Evolutionary conservation across 177 flowering plant genomes (phyloP).

Genomic region (Telopea speciosissima): DNA sequence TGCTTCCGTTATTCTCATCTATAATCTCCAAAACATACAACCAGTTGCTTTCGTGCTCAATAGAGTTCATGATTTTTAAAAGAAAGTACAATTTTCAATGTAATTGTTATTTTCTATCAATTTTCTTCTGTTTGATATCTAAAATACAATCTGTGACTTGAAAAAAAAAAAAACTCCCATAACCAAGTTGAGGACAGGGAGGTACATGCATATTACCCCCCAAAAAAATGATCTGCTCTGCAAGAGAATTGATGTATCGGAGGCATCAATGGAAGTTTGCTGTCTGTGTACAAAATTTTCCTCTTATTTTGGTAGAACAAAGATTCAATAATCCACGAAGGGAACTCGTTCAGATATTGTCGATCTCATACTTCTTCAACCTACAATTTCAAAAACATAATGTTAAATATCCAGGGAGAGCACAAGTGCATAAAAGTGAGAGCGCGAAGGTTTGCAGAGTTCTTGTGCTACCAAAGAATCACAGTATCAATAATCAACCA

Average conservation of each 20-base stretch:
- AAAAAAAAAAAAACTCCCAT: not conserved
- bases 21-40: not conserved
- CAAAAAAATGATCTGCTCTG: not conserved
- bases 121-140: not conserved
- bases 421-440: too few species aligned
- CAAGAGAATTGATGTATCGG: not conserved
- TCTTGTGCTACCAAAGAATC: not conserved
- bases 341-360: not conserved
- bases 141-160: not conserved
- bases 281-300: not conserved
- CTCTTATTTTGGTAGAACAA: not conserved
- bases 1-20: not conserved
- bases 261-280: not conserved
- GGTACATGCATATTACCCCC: not conserved
- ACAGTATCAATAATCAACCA: too few species aligned
- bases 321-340: too few species aligned
- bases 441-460: not conserved
- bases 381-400: conserved; percentile 22
- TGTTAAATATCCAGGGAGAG: not conserved
- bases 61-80: not conserved
- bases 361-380: conserved; percentile 46
- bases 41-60: not conserved
- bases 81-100: not conserved
- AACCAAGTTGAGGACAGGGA: not conserved
- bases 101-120: not conserved